Base-by-base conservation (phyloP, 1,284 basidiomycete genomes). In the Cutaneotrichosporon sp. region DNA sequence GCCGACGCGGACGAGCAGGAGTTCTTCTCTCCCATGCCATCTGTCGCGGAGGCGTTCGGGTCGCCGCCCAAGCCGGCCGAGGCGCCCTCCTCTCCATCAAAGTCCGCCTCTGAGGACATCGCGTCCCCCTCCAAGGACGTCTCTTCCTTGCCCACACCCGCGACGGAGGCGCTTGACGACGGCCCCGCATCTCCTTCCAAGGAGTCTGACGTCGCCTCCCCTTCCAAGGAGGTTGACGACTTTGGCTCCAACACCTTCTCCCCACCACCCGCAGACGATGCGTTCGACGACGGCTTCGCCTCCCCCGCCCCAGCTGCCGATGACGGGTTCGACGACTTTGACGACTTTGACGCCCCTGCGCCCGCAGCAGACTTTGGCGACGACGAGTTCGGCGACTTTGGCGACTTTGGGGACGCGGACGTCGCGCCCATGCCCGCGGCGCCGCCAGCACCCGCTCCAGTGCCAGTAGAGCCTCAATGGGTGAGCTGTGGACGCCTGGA, bases 261-360 rank as follows among this genome's bases (percentile, higher is more conserved):
- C 6, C 36, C 36, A 38, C 46, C 43, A n/a, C n/a, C n/a, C n/a
- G 16, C n/a, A 22, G 43, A 46, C 22, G 46, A 47, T 22, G 46
- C 24, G 22, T 47, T 47, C 11, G 47, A 29, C 29, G 29, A 29
- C 36, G 38, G 16, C 10, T 18, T 27, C 13, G 29, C 31, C 13
- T 14, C 49, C 27, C 8, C 33, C 7, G 43, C 24, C 27, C 43
- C 20, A n/a, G 38, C 43, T 33, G 56, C 27, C 63, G 84, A 86
- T 65, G 87, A 89, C 64, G 87, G 88, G 64, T 89, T 89, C 73
- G 85, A 85, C 63, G 83, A 85, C 11, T 84, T 87, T 61, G 75
- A 74, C 51, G 62, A 85, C 10, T 84, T 87, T 60, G 74, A 60
- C n/a, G 49, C 60, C 27, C 60, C 70, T 8, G 63, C 60, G 25